Percentiles rank a stretch among this genome's conserved stretches.
phyloP scores from a whole-genome alignment of 305 asterid species.

The Fraxinus angustifolia region DNA sequence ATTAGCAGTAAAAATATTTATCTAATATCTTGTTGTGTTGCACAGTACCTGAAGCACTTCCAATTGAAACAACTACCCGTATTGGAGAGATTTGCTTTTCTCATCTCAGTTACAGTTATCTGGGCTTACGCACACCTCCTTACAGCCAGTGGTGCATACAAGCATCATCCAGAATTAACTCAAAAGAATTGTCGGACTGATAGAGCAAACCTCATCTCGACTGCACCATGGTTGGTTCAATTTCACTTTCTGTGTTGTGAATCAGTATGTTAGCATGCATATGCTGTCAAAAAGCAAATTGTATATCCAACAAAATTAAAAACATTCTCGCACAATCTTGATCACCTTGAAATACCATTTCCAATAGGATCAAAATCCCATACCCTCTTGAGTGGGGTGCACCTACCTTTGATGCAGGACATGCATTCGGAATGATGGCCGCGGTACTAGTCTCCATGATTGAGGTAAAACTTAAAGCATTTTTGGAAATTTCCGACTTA shows the following conservation, averaged over 20 bases:
- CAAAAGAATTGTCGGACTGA: conserved; percentile 81
- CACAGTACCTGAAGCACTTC: conserved; percentile 82
- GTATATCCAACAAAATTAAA: background rate
- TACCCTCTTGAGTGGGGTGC: conserved; percentile 98
- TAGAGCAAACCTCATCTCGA: conserved; percentile 67
- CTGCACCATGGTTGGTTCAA: conserved; percentile 77
- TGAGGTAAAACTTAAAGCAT: conserved; percentile 47
- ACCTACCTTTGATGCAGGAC: conserved; percentile 94
- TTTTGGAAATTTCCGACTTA: background rate
- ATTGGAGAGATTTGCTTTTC: conserved; percentile 78
- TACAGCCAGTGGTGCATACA: conserved; percentile 94
- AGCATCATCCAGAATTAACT: conserved; percentile 68
- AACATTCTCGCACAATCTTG: background rate
- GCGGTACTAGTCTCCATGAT: conserved; percentile 83
- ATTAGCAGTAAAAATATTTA: background rate
- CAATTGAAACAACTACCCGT: conserved; percentile 66
- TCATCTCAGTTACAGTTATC: conserved; percentile 66
- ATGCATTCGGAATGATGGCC: conserved; percentile 95
- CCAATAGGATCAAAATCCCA: conserved; percentile 78
- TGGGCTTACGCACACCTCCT: conserved; percentile 98
- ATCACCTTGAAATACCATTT: background rate
- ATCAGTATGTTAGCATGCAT: background rate
- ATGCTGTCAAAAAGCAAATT: background rate
- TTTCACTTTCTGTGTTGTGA: background rate
- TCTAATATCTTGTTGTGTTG: conserved; percentile 17